A percentile compares a stretch with the other conserved stretches of the same genome.
phyloP scores from a whole-genome alignment of 768 basidiomycete species.

The Pisolithus albus region DNA sequence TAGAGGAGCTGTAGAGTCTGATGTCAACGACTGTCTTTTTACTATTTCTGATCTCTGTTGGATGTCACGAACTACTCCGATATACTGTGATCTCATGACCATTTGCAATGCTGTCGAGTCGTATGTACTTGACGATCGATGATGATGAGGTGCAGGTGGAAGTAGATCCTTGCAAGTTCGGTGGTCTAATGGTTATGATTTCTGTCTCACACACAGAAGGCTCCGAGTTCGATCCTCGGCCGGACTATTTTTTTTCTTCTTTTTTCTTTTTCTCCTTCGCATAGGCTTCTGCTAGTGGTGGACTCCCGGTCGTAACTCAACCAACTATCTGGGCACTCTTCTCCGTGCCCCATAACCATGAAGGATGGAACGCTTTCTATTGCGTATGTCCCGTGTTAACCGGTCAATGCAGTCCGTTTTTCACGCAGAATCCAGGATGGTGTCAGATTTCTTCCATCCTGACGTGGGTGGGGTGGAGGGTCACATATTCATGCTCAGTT shows the following conservation, averaged over 20 bases:
- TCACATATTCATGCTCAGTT: constrained; percentile 89
- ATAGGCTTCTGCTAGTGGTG: background rate
- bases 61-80: constrained; percentile 2
- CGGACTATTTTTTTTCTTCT: constrained; percentile 25
- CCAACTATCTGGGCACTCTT: background rate
- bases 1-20: background rate
- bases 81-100: background rate
- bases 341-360: constrained; percentile 9
- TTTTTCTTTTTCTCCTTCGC: background rate
- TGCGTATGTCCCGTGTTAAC: constrained; percentile 14
- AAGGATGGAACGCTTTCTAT: constrained; percentile 23
- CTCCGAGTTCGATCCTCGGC: constrained; percentile 33
- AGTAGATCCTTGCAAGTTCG: constrained; percentile 14
- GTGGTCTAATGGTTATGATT: constrained; percentile 35
- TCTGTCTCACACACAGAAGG: constrained; percentile 34
- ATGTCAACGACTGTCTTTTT: background rate
- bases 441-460: constrained; percentile 96
- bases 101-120: background rate
- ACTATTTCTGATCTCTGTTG: background rate
- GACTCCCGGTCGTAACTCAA: background rate
- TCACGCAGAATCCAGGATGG: constrained; percentile 55
- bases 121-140: background rate
- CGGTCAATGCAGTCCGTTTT: background rate
- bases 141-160: background rate
- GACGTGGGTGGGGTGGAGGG: constrained; percentile 93